Conservation (phyloP, 2,329 filamentous ascomycete species). For the Chaetomium sp. region DNA sequence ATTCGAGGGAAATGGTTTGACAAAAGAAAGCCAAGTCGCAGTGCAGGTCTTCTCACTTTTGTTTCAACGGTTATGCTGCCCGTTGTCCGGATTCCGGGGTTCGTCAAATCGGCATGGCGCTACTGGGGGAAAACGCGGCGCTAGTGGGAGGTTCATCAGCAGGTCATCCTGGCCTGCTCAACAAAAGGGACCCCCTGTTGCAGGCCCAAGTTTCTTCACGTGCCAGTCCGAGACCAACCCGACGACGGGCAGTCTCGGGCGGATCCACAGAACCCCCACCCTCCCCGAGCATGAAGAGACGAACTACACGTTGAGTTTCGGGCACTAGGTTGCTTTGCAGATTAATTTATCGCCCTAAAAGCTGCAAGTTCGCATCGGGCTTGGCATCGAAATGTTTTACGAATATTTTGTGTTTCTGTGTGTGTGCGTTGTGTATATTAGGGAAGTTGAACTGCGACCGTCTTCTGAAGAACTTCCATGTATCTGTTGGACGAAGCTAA, state of each 20-base stretch:
- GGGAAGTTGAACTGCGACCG: not conserved
- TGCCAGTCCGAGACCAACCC: conserved; percentile 18
- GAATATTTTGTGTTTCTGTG: too few relatives aligned
- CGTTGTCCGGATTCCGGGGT: not conserved
- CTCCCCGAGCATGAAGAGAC: not conserved
- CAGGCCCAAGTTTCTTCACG: conserved; percentile 29
- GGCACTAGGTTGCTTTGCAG: not conserved
- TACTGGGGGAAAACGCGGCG: conserved; percentile 26
- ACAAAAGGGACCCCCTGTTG: conserved; percentile 32
- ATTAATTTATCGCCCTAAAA: not conserved
- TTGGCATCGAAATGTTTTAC: not conserved
- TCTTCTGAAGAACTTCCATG: not conserved
- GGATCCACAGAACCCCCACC: conserved; percentile 12
- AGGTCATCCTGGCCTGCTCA: conserved; percentile 30
- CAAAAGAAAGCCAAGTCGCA: conserved; percentile 23
- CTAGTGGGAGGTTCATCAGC: conserved; percentile 26
- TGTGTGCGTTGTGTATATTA: not conserved
- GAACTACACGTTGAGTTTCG: not conserved
- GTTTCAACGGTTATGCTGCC: conserved; percentile 11
- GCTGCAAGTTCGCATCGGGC: not conserved
- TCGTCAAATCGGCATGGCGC: conserved; percentile 18
- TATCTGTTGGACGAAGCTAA: not conserved
- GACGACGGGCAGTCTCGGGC: conserved; percentile 5
- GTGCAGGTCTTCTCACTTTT: conserved; percentile 23
- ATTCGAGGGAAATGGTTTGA: conserved; percentile 8